Evolutionary conservation across 495 filamentous ascomycete genomes (phyloP).

Genomic region (Penicillium steckii): DNA sequence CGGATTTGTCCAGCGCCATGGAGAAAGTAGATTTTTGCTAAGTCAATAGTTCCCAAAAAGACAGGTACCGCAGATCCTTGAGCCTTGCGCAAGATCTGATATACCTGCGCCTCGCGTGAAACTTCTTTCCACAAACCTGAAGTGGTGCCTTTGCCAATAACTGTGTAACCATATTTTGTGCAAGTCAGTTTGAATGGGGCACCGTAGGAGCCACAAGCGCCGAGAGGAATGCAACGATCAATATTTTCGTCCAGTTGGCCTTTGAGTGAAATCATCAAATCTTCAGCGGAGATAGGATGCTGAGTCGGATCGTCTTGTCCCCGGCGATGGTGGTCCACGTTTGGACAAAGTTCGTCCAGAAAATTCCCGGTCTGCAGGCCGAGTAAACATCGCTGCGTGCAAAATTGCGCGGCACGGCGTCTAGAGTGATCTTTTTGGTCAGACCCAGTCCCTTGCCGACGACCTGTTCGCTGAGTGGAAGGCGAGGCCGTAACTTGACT

Average conservation of each 20-base stretch:
- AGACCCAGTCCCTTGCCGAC: conserved; percentile 7
- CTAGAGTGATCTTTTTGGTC: conserved; percentile 7
- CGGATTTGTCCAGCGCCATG: conserved; percentile 40
- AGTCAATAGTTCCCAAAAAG: conserved; percentile 44
- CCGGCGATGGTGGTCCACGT: conserved; percentile 33
- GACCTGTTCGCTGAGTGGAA: conserved; percentile 8
- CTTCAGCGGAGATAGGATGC: conserved; percentile 19
- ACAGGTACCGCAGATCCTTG: conserved; percentile 43
- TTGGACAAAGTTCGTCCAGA: conserved; percentile 44
- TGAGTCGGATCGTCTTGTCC: neutral
- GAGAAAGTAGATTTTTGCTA: conserved; percentile 37
- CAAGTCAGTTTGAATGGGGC: conserved; percentile 43
- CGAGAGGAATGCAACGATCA: conserved; percentile 23
- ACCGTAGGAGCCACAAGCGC: conserved; percentile 22
- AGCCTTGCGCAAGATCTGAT: conserved; percentile 32
- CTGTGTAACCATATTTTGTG: conserved; percentile 41
- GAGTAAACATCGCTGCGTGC: conserved; percentile 46
- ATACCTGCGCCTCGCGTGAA: conserved; percentile 42
- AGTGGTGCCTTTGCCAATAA: conserved; percentile 48
- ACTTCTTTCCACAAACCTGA: conserved; percentile 31
- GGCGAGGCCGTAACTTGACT: conserved; percentile 21
- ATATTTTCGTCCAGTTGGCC: conserved; percentile 29
- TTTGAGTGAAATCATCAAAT: conserved; percentile 17
- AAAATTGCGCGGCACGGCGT: conserved; percentile 30
- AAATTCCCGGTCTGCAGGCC: conserved; percentile 33